A percentile compares a stretch with the other conserved stretches of the same genome.
These are phyloP conservation scores for Dillenia turbinata DNA, from an alignment of 164 flowering plant species.

Conservation along the genomic window DNA sequence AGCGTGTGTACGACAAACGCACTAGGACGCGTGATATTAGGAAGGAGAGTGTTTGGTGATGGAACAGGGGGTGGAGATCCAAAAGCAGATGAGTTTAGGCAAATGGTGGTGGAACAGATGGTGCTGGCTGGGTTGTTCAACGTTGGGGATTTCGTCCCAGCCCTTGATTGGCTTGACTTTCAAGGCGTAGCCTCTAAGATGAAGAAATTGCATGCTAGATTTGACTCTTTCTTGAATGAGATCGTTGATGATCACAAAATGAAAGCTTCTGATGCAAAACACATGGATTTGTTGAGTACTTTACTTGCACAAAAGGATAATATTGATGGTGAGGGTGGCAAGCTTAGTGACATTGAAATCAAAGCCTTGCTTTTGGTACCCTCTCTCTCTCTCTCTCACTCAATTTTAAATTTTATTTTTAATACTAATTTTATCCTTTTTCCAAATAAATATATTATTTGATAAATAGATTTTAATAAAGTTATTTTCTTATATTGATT, in stretches of 20 bases:
- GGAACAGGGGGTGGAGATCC: conserved; percentile 31
- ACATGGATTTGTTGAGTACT: conserved; percentile 41
- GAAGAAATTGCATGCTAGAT: conserved; percentile 73
- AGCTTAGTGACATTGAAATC: conserved; percentile 68
- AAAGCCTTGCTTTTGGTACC: conserved; percentile 82
- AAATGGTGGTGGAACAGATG: conserved; percentile 90
- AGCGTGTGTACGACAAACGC: conserved; percentile 75
- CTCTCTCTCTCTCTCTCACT: neutral
- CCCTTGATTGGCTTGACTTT: conserved; percentile 64
- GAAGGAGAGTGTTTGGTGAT: conserved; percentile 61
- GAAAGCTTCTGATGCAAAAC: conserved; percentile 1
- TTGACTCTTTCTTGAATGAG: conserved; percentile 47
- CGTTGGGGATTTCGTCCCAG: conserved; percentile 75
- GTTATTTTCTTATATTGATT: too few species aligned
- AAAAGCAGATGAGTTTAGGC: conserved; percentile 64
- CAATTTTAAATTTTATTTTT: neutral
- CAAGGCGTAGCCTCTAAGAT: conserved; percentile 68
- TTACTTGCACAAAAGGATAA: conserved; percentile 48
- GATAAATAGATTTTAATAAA: too few species aligned
- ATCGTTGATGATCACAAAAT: conserved; percentile 60
- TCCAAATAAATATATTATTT: neutral
- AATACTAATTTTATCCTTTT: neutral
- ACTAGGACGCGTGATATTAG: conserved; percentile 62
- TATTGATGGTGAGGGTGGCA: conserved; percentile 42
- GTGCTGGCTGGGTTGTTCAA: conserved; percentile 73